Evolutionary conservation across 1,139 yeast species (phyloP), one percentile per base, ranked within the genome.

Genomic region (Geotrichum histeridarum): DNA sequence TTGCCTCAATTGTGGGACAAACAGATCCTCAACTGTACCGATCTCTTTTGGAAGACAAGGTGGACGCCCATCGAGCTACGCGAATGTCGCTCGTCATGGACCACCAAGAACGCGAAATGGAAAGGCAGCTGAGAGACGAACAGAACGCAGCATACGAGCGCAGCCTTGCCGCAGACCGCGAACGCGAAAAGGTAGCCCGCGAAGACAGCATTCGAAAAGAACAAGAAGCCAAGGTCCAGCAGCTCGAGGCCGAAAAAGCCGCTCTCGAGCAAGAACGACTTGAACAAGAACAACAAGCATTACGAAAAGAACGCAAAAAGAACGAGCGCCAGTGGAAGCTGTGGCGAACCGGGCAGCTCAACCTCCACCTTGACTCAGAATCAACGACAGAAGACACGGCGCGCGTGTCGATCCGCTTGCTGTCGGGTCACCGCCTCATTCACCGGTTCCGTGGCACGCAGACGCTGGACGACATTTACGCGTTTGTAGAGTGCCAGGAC

Each of bases 121-220:
- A 81, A 48, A 80, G 91, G 56, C 74, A 77, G 18, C 73, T 88
- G 42, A 75, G 87, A 50, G 78, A 78, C 59, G 86, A 85, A 63
- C 97, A 90, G 70, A 94, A 89, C 63, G 72, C 79, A 46, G 89
- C 94, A 37, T 90, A 83, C 68, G 82, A 85, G 64, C 77, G 77
- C 39, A 83, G 95, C 0, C 72, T 91, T 52, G 77, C 77, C 4
- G 73, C 76, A 42, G 93, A 84, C 68, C 71, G 78, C 22, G 70
- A 70, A 49, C 66, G 79, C 1, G 74, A 65, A 49, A 45, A 45
- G 31, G 14, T 9, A 12, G 42, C 33, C 11, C 7, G 31, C n/a
- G 42, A 35, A 6, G 33, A 45, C 8, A 14, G 42, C 22, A 8
- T 15, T 6, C 63, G 64, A 48, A 73, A 69, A 47, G 67, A 73